These are phyloP conservation scores for Cryptococcus amylolentus DNA, from an alignment of 1,284 basidiomycete species.

Conservation along the genomic window DNA sequence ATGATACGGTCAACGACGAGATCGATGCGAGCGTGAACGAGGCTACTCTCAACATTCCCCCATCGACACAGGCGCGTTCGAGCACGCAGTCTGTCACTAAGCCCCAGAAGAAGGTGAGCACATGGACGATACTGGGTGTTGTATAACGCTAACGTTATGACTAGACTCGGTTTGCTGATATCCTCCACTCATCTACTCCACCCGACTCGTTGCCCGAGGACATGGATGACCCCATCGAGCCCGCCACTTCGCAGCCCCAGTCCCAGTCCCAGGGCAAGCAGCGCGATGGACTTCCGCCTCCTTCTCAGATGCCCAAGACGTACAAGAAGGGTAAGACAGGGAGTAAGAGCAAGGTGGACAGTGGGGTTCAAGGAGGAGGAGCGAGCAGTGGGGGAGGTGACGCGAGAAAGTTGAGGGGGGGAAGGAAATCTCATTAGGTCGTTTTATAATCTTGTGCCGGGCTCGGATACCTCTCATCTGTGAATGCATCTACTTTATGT, in stretches of 20 bases:
- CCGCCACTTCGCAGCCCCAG: background rate
- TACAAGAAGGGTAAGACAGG: no score
- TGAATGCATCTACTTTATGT: no score
- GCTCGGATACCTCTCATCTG: no score
- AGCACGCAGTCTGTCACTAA: background rate
- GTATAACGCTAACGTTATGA: background rate
- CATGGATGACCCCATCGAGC: background rate
- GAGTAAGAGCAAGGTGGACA: no score
- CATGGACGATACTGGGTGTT: background rate
- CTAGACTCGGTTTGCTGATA: conserved; percentile 2
- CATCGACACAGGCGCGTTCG: background rate
- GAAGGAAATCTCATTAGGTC: no score
- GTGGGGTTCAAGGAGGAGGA: no score
- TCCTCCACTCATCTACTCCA: background rate
- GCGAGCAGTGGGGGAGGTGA: no score
- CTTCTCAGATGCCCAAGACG: background rate
- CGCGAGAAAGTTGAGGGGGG: no score
- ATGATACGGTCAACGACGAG: background rate
- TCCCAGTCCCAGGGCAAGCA: background rate
- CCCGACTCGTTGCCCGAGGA: background rate
- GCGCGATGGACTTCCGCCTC: background rate
- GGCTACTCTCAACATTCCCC: background rate
- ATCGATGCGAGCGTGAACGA: background rate
- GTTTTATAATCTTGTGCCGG: no score
- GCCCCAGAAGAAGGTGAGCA: conserved; percentile 1